These are phyloP conservation scores for Aureobasidium sp. DNA, from an alignment of 2,329 filamentous ascomycete genomes.

Conservation along the genomic window DNA sequence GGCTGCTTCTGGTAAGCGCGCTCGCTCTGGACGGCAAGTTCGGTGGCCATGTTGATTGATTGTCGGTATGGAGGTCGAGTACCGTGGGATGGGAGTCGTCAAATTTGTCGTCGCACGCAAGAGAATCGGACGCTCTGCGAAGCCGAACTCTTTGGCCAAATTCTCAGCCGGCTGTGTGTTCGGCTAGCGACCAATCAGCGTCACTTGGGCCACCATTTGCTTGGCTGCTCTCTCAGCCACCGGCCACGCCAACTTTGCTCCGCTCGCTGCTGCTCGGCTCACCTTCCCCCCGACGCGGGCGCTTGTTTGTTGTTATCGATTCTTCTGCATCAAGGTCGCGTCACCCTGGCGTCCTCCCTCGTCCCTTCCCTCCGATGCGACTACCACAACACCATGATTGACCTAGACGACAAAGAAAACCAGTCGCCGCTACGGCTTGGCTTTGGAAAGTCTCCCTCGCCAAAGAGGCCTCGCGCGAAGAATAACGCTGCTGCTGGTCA, in stretches of 20 bases:
- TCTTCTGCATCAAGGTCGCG: constrained; percentile 3
- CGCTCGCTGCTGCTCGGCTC: not conserved
- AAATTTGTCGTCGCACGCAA: constrained; percentile 10
- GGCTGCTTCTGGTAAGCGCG: constrained; percentile 99
- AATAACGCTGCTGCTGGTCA: constrained; percentile 89
- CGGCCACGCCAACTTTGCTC: too few species aligned
- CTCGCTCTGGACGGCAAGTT: constrained; percentile 99
- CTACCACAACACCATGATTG: constrained; percentile 13
- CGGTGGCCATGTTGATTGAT: constrained; percentile 76
- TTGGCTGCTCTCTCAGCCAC: too few species aligned
- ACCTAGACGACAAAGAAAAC: constrained; percentile 26
- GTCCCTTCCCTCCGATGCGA: not conserved
- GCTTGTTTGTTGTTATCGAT: constrained; percentile 8
- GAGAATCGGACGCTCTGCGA: not conserved
- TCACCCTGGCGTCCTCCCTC: not conserved
- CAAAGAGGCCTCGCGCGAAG: constrained; percentile 78
- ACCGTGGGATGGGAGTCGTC: constrained; percentile 8
- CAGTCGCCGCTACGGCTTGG: constrained; percentile 24
- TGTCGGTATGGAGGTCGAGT: constrained; percentile 10
- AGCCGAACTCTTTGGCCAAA: not conserved
- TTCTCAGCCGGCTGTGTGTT: too few species aligned
- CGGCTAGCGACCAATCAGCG: too few species aligned
- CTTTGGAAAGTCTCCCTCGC: constrained; percentile 27
- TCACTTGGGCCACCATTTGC: too few species aligned
- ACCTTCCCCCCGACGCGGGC: not conserved